phyloP scores from a whole-genome alignment of 2,329 filamentous ascomycete species.

The Chaetoscypha palmicola region DNA sequence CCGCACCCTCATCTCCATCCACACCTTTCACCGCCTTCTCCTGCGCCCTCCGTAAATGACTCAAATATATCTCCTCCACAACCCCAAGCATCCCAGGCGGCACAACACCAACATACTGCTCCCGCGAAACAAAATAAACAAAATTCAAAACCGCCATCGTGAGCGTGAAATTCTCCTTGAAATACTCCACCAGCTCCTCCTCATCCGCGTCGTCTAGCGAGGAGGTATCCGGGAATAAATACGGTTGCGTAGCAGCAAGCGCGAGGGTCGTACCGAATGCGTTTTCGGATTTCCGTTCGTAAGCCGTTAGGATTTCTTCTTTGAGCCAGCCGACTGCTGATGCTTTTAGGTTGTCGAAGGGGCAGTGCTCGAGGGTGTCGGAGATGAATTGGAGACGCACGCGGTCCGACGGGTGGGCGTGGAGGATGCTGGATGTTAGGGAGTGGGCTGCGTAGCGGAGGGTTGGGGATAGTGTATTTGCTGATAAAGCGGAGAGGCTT shows the following conservation, averaged over 20 bases:
- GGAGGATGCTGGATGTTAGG: slow-evolving; percentile 34
- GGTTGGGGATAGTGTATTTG: slow-evolving; percentile 33
- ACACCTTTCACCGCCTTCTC: slow-evolving; percentile 22
- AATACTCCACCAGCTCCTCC: slow-evolving; percentile 43
- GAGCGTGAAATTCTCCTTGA: slow-evolving; percentile 45
- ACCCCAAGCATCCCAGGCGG: slow-evolving; percentile 50
- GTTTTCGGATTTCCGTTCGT: slow-evolving; percentile 28
- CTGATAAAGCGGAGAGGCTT: slow-evolving; percentile 32
- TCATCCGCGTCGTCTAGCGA: slow-evolving; percentile 38
- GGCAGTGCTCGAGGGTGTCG: slow-evolving; percentile 59
- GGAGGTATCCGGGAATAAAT: slow-evolving; percentile 52
- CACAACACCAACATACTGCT: slow-evolving; percentile 41
- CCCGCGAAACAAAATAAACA: slow-evolving; percentile 47
- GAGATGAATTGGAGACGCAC: slow-evolving; percentile 55
- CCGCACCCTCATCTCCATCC: neutral
- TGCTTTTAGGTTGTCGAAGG: slow-evolving; percentile 54
- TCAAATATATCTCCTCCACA: slow-evolving; percentile 51
- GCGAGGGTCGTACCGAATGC: slow-evolving; percentile 48
- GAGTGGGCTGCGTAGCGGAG: slow-evolving; percentile 32
- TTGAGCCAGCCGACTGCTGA: slow-evolving; percentile 57
- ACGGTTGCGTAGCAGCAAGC: slow-evolving; percentile 53
- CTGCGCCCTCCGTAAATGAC: slow-evolving; percentile 43
- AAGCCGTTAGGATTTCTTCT: slow-evolving; percentile 48
- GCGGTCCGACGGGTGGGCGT: slow-evolving; percentile 52
- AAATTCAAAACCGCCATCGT: slow-evolving; percentile 56